Base-by-base conservation (phyloP, 345 rosid genomes). In the Orychophragmus violaceus region DNA sequence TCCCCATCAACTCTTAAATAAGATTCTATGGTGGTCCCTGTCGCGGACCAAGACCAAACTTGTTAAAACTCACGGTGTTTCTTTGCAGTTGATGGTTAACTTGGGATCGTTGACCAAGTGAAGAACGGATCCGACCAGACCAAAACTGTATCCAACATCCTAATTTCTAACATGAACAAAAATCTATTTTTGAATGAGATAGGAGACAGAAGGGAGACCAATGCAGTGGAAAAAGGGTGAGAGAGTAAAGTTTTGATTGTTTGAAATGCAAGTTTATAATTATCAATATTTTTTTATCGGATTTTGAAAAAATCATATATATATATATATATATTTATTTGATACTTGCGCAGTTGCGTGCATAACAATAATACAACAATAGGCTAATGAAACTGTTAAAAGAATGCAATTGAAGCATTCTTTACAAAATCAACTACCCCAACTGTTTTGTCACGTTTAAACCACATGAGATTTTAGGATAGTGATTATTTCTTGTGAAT, bases 351-450 rank as follows among this genome's bases (percentile, higher is more conserved):
- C 28, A 0, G 60, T 39, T 49, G 66, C 72, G 59, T 36, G 67
- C 42, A 37, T 36, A 37, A 49, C 13, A 37, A 69, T 2, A 37
- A 69, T 2, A 49, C 51, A 59, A 59, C 25, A 14, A 1, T 66
- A 29, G 4, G 23, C 37, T 21, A 17, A 27, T 48, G 27, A 68
- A 46, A 57, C 24, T 30, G 56, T 32, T 45, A 45, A 45, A 18
- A 69, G 44, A 50, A 4, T 59, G 39, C 17, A 30, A 48, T 18
- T 58, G 51, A 69, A 68, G 50, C 50, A 16, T 11, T 53, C 0
- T n/a, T n/a, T 46, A 46, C 10, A 49, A 24, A 29, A 61, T 22
- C 55, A 70, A 61, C 74, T 41, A 42, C 46, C 61, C 68, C 68
- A 70, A 61, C 74, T 61, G 68, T 42, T 5, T 18, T 30, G 17